Base-by-base conservation (phyloP, 495 filamentous ascomycete species). In the Trichoderma virens region DNA sequence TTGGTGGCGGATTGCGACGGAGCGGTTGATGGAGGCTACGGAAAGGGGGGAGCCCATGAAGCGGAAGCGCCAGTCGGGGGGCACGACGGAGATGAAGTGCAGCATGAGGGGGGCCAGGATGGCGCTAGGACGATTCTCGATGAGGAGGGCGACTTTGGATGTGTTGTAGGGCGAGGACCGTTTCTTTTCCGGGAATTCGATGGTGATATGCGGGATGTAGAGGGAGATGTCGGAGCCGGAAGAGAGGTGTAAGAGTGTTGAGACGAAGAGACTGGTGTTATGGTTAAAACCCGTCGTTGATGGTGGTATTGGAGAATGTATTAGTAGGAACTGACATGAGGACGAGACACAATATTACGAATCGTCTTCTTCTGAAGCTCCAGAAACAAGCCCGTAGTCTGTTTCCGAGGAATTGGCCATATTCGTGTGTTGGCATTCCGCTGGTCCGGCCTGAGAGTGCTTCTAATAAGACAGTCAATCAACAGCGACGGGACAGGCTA, bases 31-130 rank as follows among this genome's bases (percentile, higher is more conserved):
- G 63, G 67, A 68, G 11, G 65, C 65, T 18, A 82, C 76, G 31
- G 70, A 74, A 20, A 73, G 72, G 9, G 65, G 11, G 14, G 73
- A 76, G 47, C 79, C 79, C 74, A 81, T 79, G 73, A 82, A 82
- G 32, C 75, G 72, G 71, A 82, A 82, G n/a, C 74, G 75, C 80
- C 80, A 83, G 69, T 82, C 80, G 18, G 80, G 74, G 4, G 80
- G 80, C 2, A 83, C 79, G 31, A 83, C 79, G 9, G 75, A 67
- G 62, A 80, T 81, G 70, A 82, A 79, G 68, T 83, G 80, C 0
- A 82, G 73, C 66, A 81, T 75, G 5, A 80, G 66, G 0, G 80
- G 79, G 0, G 79, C 76, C 14, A 82, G 75, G 64, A 75, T 72
- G 0, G 78, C 67, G 20, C 73, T 69, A 0, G 74, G 67, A 5